These are phyloP conservation scores for Epichloe brachyelytri DNA, from an alignment of 2,329 filamentous ascomycete genomes.

Conservation along the genomic window DNA sequence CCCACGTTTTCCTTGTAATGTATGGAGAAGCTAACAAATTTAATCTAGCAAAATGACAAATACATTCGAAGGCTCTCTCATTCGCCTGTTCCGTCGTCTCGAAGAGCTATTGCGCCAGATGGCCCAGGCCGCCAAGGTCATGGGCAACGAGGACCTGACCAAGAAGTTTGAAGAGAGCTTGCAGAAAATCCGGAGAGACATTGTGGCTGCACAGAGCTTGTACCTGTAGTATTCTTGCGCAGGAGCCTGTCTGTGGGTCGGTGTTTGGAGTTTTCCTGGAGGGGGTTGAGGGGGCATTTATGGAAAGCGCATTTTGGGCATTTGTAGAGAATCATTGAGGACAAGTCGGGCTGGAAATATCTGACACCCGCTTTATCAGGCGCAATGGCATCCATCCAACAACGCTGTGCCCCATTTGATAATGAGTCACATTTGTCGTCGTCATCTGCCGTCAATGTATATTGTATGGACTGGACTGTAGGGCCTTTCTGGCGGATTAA, in stretches of 20 bases:
- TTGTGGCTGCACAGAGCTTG: slow-evolving; percentile 87
- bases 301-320: neutral
- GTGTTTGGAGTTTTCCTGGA: slow-evolving; percentile 4
- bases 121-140: slow-evolving; percentile 90
- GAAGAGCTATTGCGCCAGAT: slow-evolving; percentile 93
- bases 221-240: slow-evolving; percentile 52
- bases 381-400: too few relatives aligned
- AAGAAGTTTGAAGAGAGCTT: slow-evolving; percentile 83
- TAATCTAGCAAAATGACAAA: slow-evolving; percentile 86
- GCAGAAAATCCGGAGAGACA: slow-evolving; percentile 77
- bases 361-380: too few relatives aligned
- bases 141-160: slow-evolving; percentile 91
- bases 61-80: slow-evolving; percentile 91
- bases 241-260: neutral
- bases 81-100: slow-evolving; percentile 86
- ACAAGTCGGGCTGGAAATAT: neutral
- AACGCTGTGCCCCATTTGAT: too few relatives aligned
- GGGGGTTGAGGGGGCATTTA: neutral
- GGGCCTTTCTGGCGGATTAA: too few relatives aligned
- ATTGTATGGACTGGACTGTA: too few relatives aligned
- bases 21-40: neutral
- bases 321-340: neutral
- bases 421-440: too few relatives aligned
- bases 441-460: too few relatives aligned
- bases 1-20: neutral